phyloP scores from a whole-genome alignment of 2,329 filamentous ascomycete genomes.

The Diaporthe sp. region DNA sequence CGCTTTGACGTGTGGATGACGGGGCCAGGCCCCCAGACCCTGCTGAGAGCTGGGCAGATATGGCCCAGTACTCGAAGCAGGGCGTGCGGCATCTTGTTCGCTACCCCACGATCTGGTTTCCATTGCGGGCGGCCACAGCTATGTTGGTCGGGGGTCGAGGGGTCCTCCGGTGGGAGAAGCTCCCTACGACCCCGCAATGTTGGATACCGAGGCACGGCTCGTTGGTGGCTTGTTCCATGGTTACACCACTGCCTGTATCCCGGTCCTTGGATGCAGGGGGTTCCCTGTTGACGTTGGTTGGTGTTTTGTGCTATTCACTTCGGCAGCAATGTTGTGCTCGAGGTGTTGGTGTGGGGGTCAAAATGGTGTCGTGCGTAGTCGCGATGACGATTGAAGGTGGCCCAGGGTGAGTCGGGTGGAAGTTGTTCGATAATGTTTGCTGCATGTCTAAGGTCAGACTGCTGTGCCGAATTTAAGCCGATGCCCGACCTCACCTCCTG shows the following conservation, averaged over 20 bases:
- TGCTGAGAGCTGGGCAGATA: not conserved
- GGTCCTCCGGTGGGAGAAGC: no score
- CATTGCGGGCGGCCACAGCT: not conserved
- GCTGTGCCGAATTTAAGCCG: slow-evolving; percentile 5
- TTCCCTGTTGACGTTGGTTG: not conserved
- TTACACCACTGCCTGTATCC: not conserved
- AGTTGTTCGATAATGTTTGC: no score
- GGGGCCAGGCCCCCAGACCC: not conserved
- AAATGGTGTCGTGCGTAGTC: not conserved
- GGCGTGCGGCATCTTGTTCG: not conserved
- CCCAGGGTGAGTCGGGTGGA: not conserved
- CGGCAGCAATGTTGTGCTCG: not conserved
- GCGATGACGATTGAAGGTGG: not conserved
- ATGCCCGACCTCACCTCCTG: not conserved
- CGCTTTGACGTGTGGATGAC: not conserved
- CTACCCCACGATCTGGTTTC: not conserved
- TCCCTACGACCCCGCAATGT: slow-evolving; percentile 13
- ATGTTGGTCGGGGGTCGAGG: not conserved
- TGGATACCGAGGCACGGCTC: slow-evolving; percentile 16
- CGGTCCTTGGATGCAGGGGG: not conserved
- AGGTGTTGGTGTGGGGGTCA: not conserved
- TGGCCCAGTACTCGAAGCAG: no score
- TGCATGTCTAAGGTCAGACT: not conserved
- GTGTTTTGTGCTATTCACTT: not conserved
- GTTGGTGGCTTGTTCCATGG: not conserved